phyloP scores from a whole-genome alignment of 23 red algal genomes.

The Gracilariopsis chorda region DNA sequence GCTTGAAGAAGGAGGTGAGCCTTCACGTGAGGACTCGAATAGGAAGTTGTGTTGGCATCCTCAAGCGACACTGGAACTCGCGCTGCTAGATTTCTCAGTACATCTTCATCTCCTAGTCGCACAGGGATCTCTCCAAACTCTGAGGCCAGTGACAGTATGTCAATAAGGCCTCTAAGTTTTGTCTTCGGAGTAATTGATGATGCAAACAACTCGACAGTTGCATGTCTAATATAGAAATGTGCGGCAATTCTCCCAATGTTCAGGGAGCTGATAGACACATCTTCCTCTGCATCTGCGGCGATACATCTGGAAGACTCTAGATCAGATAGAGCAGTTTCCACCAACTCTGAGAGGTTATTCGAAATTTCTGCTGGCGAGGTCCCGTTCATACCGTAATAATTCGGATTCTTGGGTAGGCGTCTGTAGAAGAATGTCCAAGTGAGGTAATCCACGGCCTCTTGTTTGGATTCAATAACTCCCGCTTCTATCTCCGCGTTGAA shows the following conservation, averaged over 20 bases:
- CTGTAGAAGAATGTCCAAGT: constrained; percentile 97
- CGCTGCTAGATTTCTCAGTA: constrained; percentile 30
- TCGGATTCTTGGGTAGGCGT: constrained; percentile 79
- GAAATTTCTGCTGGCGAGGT: constrained; percentile 49
- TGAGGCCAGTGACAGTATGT: constrained; percentile 73
- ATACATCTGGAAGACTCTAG: constrained; percentile 80
- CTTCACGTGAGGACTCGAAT: constrained; percentile 86
- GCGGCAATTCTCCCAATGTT: constrained; percentile 84
- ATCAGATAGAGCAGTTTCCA: constrained; percentile 70
- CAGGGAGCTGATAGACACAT: constrained; percentile 56
- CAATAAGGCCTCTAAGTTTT: constrained; percentile 61
- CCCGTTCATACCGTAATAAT: constrained; percentile 74
- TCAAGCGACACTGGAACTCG: constrained; percentile 33
- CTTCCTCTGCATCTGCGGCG: constrained; percentile 52
- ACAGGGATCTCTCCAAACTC: constrained; percentile 75
- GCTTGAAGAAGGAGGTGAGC: constrained; percentile 80
- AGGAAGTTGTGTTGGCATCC: constrained; percentile 15
- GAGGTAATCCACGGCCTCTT: constrained; percentile 87
- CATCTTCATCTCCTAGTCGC: constrained; percentile 65
- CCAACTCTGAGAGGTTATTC: constrained; percentile 74
- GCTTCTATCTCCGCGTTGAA: constrained; percentile 89
- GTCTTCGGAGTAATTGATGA: constrained; percentile 63
- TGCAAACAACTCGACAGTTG: constrained; percentile 80
- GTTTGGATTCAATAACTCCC: constrained; percentile 78
- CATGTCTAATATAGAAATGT: constrained; percentile 76